Conservation (phyloP, 768 basidiomycete genomes). For the Trametes sanguinea region DNA sequence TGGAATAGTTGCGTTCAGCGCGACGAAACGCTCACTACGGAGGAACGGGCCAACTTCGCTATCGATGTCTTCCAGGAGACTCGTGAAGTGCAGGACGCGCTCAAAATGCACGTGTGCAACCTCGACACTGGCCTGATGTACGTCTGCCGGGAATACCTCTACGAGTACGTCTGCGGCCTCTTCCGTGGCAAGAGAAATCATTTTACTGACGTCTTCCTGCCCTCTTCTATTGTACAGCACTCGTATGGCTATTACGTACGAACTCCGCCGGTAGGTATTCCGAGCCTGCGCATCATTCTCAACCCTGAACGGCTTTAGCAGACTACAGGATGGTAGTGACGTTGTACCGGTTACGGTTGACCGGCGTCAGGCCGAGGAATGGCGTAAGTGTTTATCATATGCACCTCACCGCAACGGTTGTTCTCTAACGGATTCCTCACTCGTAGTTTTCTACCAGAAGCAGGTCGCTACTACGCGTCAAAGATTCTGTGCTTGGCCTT, state of each 20-base stretch:
- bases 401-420: constrained; percentile 1
- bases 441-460: constrained; percentile 65
- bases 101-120: constrained; percentile 71
- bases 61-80: constrained; percentile 68
- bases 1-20: constrained; percentile 71
- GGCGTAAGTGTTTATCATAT: constrained; percentile 55
- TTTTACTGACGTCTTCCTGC: constrained; percentile 18
- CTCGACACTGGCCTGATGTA: constrained; percentile 68
- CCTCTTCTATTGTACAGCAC: constrained; percentile 44
- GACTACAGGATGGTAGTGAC: constrained; percentile 53
- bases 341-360: constrained; percentile 56
- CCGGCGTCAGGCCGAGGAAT: constrained; percentile 72
- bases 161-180: constrained; percentile 55
- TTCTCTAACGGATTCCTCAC: background rate
- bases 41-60: constrained; percentile 60
- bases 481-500: constrained; percentile 53
- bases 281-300: constrained; percentile 11
- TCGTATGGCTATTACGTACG: constrained; percentile 63
- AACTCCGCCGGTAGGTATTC: constrained; percentile 60
- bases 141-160: constrained; percentile 68
- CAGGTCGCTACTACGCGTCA: constrained; percentile 65
- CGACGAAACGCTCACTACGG: constrained; percentile 42
- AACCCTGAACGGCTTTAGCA: constrained; percentile 33
- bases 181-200: constrained; percentile 4
- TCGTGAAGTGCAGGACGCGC: constrained; percentile 62